Evolutionary conservation across 352 stramenopile genomes (phyloP), one percentile per base, ranked within the genome.

Genomic region (Ophiocytium majus): DNA sequence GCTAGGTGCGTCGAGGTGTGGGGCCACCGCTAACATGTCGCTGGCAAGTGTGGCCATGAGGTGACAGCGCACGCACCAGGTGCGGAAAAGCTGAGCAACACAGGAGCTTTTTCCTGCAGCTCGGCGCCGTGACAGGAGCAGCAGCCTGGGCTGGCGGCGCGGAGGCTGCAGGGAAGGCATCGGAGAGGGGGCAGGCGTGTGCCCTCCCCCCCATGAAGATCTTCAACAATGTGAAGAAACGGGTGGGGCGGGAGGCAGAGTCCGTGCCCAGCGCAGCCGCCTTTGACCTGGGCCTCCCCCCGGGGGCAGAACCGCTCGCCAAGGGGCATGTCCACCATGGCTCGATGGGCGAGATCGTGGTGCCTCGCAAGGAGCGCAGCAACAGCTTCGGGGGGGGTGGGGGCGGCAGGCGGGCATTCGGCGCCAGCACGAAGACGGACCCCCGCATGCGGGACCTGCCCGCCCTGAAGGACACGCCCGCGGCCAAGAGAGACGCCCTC

Each of bases 401-500:
- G 5, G 43, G 43, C 43, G 43, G 43, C 5, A 57, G 14, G 43
- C 43, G 43, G 14, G 5, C 43, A 5, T 57, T 57, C 14, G 43
- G 43, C 14, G 43, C 43, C 43, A 57, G 14, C 43, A 57, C 43
- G 5, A 57, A 43, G 35, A 14, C 66, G 14, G 66, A 78, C 14
- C 66, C 66, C 35, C 66, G 66, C 32, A 78, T 78, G 32, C 5
- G 66, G 32, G 75, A 81, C 9, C 31, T 81, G n/a, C 75, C 75
- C 19, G 28, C 31, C 10, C 17, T 82, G 34, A 84, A 88, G 75
- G 85, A 88, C 63, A 85, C 80, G 9, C 19, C 36, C 9, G 50
- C 71, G n/a, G 34, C 76, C 34, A 84, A 81, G 19, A 32, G 81
- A 49, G 85, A 88, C 32, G 79, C 83, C 9, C 89, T 98, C 14